A percentile compares a stretch with the other conserved stretches of the same genome.
Evolutionary conservation across 73 alveolate species (phyloP).

Genomic region (Tetrahymena malaccensis): DNA sequence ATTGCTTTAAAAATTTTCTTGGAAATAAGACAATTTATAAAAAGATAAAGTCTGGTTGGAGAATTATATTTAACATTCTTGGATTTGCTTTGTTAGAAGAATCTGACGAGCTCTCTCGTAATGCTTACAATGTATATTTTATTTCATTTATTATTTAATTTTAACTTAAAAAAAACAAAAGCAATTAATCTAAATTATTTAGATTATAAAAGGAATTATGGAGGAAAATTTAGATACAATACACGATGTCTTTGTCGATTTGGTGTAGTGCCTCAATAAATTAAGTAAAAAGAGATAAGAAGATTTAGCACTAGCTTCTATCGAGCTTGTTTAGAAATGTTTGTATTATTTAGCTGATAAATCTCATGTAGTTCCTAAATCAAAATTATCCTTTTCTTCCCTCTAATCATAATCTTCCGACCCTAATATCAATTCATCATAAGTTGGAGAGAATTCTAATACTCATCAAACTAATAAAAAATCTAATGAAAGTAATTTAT

Average conservation of each 20-base stretch:
- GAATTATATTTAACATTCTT: conserved; percentile 15
- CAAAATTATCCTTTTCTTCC: background rate
- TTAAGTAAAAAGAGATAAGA: conserved; percentile 18
- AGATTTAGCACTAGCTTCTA: conserved; percentile 27
- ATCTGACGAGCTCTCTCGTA: conserved; percentile 9
- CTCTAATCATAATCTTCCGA: background rate
- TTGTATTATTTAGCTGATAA: conserved; percentile 4
- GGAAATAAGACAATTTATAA: conserved; percentile 1
- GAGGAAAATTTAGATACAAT: conserved; percentile 17
- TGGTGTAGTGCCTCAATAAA: background rate
- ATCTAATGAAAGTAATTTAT: background rate
- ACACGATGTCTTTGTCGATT: conserved; percentile 32
- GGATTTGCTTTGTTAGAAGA: conserved; percentile 24
- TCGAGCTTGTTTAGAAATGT: conserved; percentile 12
- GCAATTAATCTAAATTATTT: background rate
- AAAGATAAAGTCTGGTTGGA: conserved; percentile 32
- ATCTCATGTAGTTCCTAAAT: conserved; percentile 26
- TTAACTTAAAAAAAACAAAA: background rate
- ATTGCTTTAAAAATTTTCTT: conserved; percentile 15
- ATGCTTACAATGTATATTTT: background rate
- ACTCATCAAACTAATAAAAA: background rate
- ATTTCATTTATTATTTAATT: background rate
- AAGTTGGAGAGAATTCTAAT: conserved; percentile 3
- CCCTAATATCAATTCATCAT: background rate
- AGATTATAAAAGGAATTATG: conserved; percentile 13